Conservation (phyloP, 2,329 filamentous ascomycete genomes). For the Fusarium sp. region DNA sequence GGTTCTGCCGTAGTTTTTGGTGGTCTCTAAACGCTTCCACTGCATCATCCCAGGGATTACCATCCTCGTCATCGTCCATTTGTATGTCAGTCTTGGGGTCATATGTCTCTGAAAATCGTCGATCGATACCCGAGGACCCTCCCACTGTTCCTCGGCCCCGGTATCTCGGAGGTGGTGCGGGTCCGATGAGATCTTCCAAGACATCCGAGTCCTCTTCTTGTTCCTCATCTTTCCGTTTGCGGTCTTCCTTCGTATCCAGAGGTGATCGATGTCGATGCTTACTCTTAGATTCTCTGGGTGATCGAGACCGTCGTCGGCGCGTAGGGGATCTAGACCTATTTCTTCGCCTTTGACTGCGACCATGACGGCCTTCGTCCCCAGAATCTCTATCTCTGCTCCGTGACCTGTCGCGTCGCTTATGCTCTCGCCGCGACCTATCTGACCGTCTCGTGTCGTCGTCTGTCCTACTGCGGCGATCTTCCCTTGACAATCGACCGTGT, state of each 20-base stretch:
- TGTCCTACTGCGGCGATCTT: constrained; percentile 31
- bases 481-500: constrained; percentile 43
- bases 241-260: constrained; percentile 24
- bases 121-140: constrained; percentile 76
- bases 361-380: constrained; percentile 27
- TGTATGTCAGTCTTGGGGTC: constrained; percentile 68
- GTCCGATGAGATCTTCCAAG: constrained; percentile 80
- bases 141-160: constrained; percentile 77
- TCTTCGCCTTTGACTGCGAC: constrained; percentile 32
- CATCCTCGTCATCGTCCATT: constrained; percentile 56
- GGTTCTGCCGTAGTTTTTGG: constrained; percentile 79
- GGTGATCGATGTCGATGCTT: constrained; percentile 51
- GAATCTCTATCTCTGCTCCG: constrained; percentile 23
- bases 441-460: constrained; percentile 27
- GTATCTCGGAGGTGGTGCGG: constrained; percentile 65
- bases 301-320: constrained; percentile 47
- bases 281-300: constrained; percentile 46
- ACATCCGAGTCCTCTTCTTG: constrained; percentile 69
- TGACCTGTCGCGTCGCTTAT: constrained; percentile 35
- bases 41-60: constrained; percentile 81
- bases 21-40: constrained; percentile 83
- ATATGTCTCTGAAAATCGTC: constrained; percentile 78
- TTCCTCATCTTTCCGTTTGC: constrained; percentile 28
- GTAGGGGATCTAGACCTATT: constrained; percentile 45
- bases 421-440: constrained; percentile 29